A percentile compares a stretch with the other conserved stretches of the same genome.
Conservation (phyloP, 768 basidiomycete species). For the Termitomyces sp. region DNA sequence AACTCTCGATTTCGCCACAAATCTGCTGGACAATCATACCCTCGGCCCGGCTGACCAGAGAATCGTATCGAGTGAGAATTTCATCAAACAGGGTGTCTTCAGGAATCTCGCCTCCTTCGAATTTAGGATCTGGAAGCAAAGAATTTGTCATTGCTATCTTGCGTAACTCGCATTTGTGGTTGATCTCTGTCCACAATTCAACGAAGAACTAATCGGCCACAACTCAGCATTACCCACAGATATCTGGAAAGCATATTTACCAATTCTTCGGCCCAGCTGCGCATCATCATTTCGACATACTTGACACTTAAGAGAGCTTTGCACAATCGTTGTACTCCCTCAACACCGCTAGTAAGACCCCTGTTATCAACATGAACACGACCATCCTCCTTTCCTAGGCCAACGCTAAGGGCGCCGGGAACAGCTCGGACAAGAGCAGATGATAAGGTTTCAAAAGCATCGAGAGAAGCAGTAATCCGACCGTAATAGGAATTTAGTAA, state of each 20-base stretch:
- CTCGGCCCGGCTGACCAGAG: conserved; percentile 65
- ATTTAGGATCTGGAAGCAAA: conserved; percentile 43
- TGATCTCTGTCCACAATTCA: conserved; percentile 82
- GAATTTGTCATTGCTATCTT: conserved; percentile 41
- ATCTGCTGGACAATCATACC: conserved; percentile 84
- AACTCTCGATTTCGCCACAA: conserved; percentile 73
- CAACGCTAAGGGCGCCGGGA: conserved; percentile 79
- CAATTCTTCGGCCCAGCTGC: conserved; percentile 84
- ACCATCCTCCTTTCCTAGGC: conserved; percentile 38
- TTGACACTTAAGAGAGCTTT: conserved; percentile 82
- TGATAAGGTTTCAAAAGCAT: conserved; percentile 91
- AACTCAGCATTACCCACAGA: neutral
- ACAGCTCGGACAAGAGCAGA: conserved; percentile 86
- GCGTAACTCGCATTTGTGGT: conserved; percentile 50
- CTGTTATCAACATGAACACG: conserved; percentile 46
- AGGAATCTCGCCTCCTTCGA: conserved; percentile 26
- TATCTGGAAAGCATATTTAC: conserved; percentile 36
- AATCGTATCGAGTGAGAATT: conserved; percentile 58
- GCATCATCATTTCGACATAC: conserved; percentile 65
- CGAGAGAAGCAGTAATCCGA: conserved; percentile 78
- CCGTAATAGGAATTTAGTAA: conserved; percentile 70
- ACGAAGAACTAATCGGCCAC: conserved; percentile 72
- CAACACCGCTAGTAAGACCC: conserved; percentile 73
- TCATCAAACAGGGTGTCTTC: conserved; percentile 77
- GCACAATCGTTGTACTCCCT: conserved; percentile 77